phyloP scores from a whole-genome alignment of 208 protist genomes.

The Leishmania guyanensis region DNA sequence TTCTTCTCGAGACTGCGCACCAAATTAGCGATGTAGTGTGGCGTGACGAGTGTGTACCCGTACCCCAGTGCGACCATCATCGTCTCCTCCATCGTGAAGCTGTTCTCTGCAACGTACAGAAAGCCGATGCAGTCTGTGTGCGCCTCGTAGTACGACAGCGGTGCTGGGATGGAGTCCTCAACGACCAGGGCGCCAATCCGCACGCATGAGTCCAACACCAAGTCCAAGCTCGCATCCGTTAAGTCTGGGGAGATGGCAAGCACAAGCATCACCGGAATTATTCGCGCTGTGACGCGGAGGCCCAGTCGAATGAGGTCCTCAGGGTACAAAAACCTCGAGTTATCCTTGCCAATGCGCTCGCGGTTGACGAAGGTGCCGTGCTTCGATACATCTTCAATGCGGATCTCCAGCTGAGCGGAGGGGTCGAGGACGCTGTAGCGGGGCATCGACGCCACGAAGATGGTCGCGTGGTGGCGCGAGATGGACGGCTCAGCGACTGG shows the following conservation, averaged over 20 bases:
- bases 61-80: conserved; percentile 62
- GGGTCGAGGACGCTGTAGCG: conserved; percentile 38
- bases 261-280: conserved; percentile 50
- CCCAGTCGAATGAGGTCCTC: conserved; percentile 73
- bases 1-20: conserved; percentile 33
- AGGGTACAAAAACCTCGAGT: conserved; percentile 51
- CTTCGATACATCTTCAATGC: conserved; percentile 65
- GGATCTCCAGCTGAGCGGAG: conserved; percentile 34
- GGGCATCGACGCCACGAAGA: conserved; percentile 40
- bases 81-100: conserved; percentile 50
- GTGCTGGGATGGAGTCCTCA: conserved; percentile 47
- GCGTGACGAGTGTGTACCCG: conserved; percentile 74
- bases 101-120: conserved; percentile 61
- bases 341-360: conserved; percentile 67
- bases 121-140: conserved; percentile 60
- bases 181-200: conserved; percentile 53
- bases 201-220: conserved; percentile 38
- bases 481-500: conserved; percentile 72
- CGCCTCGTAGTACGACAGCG: conserved; percentile 50
- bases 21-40: conserved; percentile 44
- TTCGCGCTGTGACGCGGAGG: conserved; percentile 52
- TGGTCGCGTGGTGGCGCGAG: conserved; percentile 73
- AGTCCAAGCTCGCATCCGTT: conserved; percentile 21
- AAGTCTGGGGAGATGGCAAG: conserved; percentile 50
- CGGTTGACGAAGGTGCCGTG: conserved; percentile 72